These are phyloP conservation scores for Apiotrichum domesticum DNA, from an alignment of 1,284 basidiomycete species.

Conservation along the genomic window DNA sequence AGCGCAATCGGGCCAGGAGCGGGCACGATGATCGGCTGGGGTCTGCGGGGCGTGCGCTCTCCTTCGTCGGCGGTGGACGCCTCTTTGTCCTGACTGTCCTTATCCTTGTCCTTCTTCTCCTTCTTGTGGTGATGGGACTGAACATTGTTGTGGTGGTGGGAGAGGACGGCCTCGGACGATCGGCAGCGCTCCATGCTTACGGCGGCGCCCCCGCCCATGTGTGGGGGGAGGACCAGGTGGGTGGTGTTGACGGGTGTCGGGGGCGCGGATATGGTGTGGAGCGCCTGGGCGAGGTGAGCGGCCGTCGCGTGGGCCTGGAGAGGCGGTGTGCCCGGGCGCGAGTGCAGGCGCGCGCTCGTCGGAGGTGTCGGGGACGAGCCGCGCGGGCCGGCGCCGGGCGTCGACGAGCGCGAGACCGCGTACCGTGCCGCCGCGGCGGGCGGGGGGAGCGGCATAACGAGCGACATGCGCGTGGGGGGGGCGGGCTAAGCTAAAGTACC, in stretches of 20 bases:
- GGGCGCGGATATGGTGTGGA: conserved; percentile 38
- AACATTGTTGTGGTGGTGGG: conserved; percentile 6
- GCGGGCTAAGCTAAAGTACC: too few relatives aligned
- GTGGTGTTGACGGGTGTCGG: conserved; percentile 41
- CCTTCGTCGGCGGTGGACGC: neutral
- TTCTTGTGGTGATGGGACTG: neutral
- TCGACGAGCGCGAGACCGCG: conserved; percentile 16
- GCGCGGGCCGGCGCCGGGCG: conserved; percentile 7
- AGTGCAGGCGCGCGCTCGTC: conserved; percentile 15
- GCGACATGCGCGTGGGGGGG: conserved; percentile 7
- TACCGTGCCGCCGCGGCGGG: conserved; percentile 13
- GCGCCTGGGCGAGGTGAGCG: conserved; percentile 12
- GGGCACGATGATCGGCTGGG: conserved; percentile 5
- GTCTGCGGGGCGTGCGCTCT: conserved; percentile 16
- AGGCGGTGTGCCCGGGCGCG: conserved; percentile 17
- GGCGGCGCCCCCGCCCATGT: conserved; percentile 17
- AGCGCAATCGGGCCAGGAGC: conserved; percentile 2
- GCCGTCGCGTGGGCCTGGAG: conserved; percentile 1
- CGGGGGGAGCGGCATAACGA: conserved; percentile 17
- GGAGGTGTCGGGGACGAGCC: conserved; percentile 14
- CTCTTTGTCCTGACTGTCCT: neutral
- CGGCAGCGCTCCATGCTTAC: conserved; percentile 39
- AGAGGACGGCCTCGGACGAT: conserved; percentile 34
- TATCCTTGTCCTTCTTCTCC: too few relatives aligned
- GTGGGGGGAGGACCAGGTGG: conserved; percentile 29